Base-by-base conservation (phyloP, 2,329 filamentous ascomycete species). In the Penicillium paneum region DNA sequence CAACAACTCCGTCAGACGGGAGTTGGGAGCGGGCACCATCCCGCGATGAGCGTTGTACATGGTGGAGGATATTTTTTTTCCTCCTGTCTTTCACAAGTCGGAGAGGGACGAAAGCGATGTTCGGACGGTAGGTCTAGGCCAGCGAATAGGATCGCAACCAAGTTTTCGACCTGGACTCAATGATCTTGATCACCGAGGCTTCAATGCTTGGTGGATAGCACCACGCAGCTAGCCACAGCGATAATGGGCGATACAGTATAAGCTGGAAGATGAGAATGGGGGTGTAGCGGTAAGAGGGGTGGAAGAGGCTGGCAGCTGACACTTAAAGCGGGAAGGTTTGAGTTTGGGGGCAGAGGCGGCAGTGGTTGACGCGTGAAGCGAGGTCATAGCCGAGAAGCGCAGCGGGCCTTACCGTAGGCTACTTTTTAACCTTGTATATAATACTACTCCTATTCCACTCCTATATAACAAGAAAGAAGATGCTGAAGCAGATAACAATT, bases 11-110 rank as follows among this genome's bases (percentile, higher is more conserved):
- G 89, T 91, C 66, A 97, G 81, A 64, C 94, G 91, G 65, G 78
- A 82, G 76, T 80, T 83, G 56, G 89, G 87, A 63, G 85, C 86
- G 60, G 79, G 77, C 60, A 86, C 87, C 83, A 95, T 88, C 73
- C 87, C 88, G 71, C 90, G 90, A 80, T 95, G 91, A 68, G 84
- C 79, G 74, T 89, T 89, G 76, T 96, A 96, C 91, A 97, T 96
- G 64, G 66, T 74, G 69, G 5, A 8, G 15, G 40, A 12, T 47
- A 49, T 40, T 19, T 19, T 38, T 19, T 19, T 39, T 13, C 8
- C n/a, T 13, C 11, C 7, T 35, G 19, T 3, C 17, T 35, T 50
- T 50, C 29, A 43, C 8, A 13, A 26, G 19, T 28, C 28, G 15
- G 17, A 44, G n/a, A 29, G n/a, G 28, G 24, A 31, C 7, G 31